These are phyloP conservation scores for Rhodamnia rubescens DNA, from an alignment of 345 rosid species.

Conservation along the genomic window DNA sequence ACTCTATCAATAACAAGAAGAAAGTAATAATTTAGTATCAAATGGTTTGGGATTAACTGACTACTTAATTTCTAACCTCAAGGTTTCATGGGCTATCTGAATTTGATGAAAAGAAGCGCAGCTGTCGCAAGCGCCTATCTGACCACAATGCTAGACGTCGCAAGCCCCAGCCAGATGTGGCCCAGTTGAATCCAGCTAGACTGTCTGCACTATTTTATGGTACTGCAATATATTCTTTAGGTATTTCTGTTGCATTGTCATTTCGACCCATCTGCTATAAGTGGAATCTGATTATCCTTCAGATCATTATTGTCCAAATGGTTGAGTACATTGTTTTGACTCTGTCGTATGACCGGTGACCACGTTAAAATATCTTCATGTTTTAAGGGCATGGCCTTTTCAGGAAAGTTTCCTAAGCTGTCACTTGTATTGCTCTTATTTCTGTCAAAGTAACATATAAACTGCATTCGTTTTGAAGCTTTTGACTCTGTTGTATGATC, in stretches of 20 bases:
- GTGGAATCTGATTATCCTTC: not conserved
- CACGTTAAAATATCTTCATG: not conserved
- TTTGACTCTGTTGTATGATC: not conserved
- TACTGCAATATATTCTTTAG: constrained; percentile 5
- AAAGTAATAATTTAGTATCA: not conserved
- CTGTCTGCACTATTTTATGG: constrained; percentile 38
- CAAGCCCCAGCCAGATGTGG: constrained; percentile 60
- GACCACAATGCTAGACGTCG: constrained; percentile 99
- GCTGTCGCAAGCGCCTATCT: constrained; percentile 84
- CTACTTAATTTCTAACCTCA: constrained; percentile 2
- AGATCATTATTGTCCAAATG: not conserved
- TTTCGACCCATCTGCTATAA: not conserved
- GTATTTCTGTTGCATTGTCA: not conserved
- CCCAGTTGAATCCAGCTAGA: constrained; percentile 35
- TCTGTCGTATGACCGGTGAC: not conserved
- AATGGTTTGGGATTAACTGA: not conserved
- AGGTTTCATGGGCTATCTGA: constrained; percentile 87
- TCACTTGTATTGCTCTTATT: not conserved
- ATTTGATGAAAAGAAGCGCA: constrained; percentile 88
- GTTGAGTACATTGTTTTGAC: not conserved
- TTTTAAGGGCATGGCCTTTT: not conserved
- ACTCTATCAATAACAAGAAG: not conserved
- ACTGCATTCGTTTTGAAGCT: not conserved
- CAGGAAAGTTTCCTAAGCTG: not conserved
- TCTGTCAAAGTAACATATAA: not conserved